Conservation (phyloP, 352 stramenopile genomes). For the Phytophthora colocasiae region DNA sequence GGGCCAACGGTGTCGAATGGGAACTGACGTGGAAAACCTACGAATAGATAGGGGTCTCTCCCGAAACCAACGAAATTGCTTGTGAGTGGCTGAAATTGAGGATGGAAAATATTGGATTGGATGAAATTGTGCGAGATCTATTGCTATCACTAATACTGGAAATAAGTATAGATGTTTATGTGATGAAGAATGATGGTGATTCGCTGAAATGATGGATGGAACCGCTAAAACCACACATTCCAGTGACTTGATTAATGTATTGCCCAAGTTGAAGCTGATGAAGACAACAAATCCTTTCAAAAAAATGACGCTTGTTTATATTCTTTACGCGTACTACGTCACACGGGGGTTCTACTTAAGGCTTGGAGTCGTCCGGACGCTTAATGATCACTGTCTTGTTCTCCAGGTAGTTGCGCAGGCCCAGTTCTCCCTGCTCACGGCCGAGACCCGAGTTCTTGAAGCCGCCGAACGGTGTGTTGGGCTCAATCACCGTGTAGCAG, state of each 20-base stretch:
- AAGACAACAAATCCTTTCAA: neutral
- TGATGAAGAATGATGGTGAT: constrained; percentile 6
- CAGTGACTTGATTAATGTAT: neutral
- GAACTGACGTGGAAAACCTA: constrained; percentile 30
- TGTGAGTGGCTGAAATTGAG: constrained; percentile 27
- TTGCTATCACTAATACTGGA: constrained; percentile 2
- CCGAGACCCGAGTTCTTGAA: constrained; percentile 87
- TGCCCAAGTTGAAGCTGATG: constrained; percentile 9
- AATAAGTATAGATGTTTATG: neutral
- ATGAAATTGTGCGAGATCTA: neutral
- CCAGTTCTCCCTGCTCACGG: constrained; percentile 75
- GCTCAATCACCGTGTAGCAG: constrained; percentile 91
- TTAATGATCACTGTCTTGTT: constrained; percentile 79
- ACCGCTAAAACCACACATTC: neutral
- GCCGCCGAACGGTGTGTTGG: constrained; percentile 84
- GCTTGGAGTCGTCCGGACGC: constrained; percentile 47
- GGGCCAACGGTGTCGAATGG: constrained; percentile 44
- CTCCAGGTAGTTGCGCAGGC: constrained; percentile 79
- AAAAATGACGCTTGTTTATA: constrained; percentile 33
- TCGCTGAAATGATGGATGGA: constrained; percentile 7
- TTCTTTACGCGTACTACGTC: constrained; percentile 20
- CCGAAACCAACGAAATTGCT: constrained; percentile 15
- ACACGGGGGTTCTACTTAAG: constrained; percentile 22
- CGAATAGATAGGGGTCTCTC: neutral
- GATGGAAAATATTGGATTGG: constrained; percentile 3